Conservation (phyloP, 192 early-diverging fungal species). For the Entomortierella beljakovae region DNA sequence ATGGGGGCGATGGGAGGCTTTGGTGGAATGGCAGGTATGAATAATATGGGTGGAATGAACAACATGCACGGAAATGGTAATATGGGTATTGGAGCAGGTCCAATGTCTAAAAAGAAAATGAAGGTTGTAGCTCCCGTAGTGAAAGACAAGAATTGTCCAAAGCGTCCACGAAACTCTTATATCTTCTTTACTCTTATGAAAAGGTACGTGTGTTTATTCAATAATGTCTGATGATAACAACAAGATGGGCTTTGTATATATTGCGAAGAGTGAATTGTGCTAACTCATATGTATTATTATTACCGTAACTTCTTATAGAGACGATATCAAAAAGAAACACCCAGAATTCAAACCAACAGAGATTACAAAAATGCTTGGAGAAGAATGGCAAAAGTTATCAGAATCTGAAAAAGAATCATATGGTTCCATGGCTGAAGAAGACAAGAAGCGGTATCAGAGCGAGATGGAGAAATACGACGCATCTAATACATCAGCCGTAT, state of each 20-base stretch:
- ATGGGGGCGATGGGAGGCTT: slow-evolving; percentile 11
- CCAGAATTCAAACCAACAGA: slow-evolving; percentile 54
- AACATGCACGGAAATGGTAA: slow-evolving; percentile 7
- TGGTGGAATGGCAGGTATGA: slow-evolving; percentile 8
- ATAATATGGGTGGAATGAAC: slow-evolving; percentile 14
- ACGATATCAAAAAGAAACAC: slow-evolving; percentile 53
- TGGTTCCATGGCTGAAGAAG: slow-evolving; percentile 48
- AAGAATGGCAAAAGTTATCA: slow-evolving; percentile 56
- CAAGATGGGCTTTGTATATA: background rate
- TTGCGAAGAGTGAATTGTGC: background rate
- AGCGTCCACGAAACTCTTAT: slow-evolving; percentile 55
- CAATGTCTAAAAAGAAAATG: slow-evolving; percentile 47
- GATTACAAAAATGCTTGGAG: slow-evolving; percentile 55
- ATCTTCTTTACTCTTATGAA: slow-evolving; percentile 53
- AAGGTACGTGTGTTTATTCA: slow-evolving; percentile 18
- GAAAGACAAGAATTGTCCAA: slow-evolving; percentile 59
- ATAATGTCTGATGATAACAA: background rate
- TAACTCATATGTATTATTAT: background rate
- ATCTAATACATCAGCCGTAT: slow-evolving; percentile 13
- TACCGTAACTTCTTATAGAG: slow-evolving; percentile 12
- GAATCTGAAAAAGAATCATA: slow-evolving; percentile 55
- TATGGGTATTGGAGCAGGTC: slow-evolving; percentile 3
- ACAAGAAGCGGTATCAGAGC: slow-evolving; percentile 47
- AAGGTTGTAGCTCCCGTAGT: slow-evolving; percentile 18
- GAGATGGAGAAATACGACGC: slow-evolving; percentile 52